Evolutionary conservation across 1,139 yeast genomes (phyloP), one percentile per base, ranked within the genome.

Genomic region (Candida sp.): DNA sequence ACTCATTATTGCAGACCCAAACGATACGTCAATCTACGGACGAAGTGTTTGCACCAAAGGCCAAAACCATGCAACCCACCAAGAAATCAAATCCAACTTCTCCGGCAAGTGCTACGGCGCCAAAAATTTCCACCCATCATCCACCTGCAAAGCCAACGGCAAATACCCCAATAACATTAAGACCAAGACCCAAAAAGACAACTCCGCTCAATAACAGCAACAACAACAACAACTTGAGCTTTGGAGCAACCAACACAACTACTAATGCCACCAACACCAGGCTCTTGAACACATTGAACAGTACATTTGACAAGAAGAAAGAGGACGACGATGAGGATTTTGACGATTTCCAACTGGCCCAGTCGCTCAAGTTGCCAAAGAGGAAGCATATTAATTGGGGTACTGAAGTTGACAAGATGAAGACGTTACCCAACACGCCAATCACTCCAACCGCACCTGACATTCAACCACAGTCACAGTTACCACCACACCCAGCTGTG

Each of bases 1-100:
- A 68, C 44, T 59, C 75, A 2, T 63, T 76, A 47, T 67, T 76
- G 41, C 65, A 66, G 45, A 64, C 70, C 5, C 77, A 75, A 51
- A 56, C 63, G n/a, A 59, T 75, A 3, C 70, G 65, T 38, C 57
- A 55, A 32, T 41, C 44, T 23, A 52, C 48, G 27, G 55, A 54
- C 43, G 54, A 52, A 23, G 33, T 44, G 5, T 48, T 48, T 28
- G 61, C 55, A 5, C 60, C 60, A 7, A 53, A 50, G 43, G 28
- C 54, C 9, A 42, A 51, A 40, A 49, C 51, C 2, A 52, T 60
- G 57, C 57, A 58, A 40, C 63, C 63, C 23, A 55, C 47, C 4
- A 48, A 47, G 30, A 48, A 39, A 35, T 31, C 51, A 7, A 40
- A 40, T 28, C 17, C 38, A 39, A 41, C 12, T 22, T 28, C 48